These are phyloP conservation scores for Phalaenopsis hybrid DNA, from an alignment of 116 monocot species.

Conservation along the genomic window DNA sequence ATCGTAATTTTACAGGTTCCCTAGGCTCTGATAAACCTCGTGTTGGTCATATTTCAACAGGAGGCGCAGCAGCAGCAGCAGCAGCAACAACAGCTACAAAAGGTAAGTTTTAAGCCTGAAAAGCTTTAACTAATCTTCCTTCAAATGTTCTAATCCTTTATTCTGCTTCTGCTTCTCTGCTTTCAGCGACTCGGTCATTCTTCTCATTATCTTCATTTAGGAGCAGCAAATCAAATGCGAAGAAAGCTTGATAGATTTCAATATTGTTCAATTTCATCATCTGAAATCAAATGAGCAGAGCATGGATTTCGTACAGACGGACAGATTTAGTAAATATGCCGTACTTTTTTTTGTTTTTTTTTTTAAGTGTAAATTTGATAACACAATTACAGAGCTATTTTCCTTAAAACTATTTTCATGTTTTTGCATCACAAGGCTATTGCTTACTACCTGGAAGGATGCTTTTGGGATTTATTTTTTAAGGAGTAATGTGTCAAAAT, in stretches of 20 bases:
- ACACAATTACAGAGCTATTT: too few relatives aligned
- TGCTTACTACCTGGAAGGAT: too few relatives aligned
- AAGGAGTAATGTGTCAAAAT: too few relatives aligned
- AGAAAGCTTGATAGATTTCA: constrained; percentile 25
- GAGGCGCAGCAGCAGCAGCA: too few relatives aligned
- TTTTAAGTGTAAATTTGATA: background rate
- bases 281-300: background rate
- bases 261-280: background rate
- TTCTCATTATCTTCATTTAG: constrained; percentile 92
- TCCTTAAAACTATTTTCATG: too few relatives aligned
- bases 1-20: background rate
- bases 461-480: too few relatives aligned
- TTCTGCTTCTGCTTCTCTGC: background rate
- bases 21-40: constrained; percentile 21
- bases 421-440: too few relatives aligned
- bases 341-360: background rate
- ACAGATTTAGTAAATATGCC: too few relatives aligned
- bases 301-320: background rate
- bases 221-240: constrained; percentile 67
- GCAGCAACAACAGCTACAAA: constrained; percentile 41
- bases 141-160: background rate
- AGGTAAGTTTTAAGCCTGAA: constrained; percentile 21
- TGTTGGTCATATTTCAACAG: constrained; percentile 28
- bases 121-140: background rate
- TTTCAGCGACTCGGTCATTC: constrained; percentile 74